Evolutionary conservation across 78 protist genomes (phyloP).

Genomic region (Mastigamoeba balamuthi): DNA sequence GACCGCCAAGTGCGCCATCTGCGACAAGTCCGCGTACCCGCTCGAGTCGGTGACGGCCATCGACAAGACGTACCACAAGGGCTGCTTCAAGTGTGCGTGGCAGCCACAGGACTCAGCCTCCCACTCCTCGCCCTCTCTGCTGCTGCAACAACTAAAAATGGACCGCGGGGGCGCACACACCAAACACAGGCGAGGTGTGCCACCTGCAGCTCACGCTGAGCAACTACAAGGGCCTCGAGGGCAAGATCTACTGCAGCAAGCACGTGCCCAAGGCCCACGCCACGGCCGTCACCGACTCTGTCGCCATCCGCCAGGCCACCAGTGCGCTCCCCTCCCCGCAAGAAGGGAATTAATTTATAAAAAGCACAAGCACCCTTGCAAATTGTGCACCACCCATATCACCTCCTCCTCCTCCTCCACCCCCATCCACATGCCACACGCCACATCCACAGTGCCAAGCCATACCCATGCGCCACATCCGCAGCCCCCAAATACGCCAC

Average conservation of each 20-base stretch:
- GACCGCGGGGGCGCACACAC: too few relatives aligned
- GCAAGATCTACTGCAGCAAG: conserved; percentile 3
- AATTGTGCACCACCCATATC: too few relatives aligned
- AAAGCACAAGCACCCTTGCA: too few relatives aligned
- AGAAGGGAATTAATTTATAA: too few relatives aligned
- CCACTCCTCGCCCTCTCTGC: too few relatives aligned
- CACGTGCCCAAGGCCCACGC: conserved; percentile 19
- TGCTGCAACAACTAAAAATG: too few relatives aligned
- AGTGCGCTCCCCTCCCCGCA: background rate
- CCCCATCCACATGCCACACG: too few relatives aligned
- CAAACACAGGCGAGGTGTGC: background rate
- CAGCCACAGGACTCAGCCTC: too few relatives aligned
- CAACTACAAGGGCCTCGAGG: conserved; percentile 8
- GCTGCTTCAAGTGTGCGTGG: conserved; percentile 44
- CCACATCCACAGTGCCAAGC: too few relatives aligned
- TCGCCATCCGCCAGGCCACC: background rate
- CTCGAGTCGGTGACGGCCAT: conserved; percentile 7
- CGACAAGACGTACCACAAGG: conserved; percentile 20
- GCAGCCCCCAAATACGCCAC: too few relatives aligned
- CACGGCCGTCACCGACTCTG: conserved; percentile 7
- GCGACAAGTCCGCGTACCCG: conserved; percentile 25
- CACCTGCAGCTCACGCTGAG: background rate
- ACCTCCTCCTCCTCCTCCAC: too few relatives aligned
- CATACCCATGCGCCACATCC: too few relatives aligned
- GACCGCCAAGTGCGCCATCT: conserved; percentile 15